phyloP scores from a whole-genome alignment of 371 early-diverging fungal genomes.

The Mucor sp. region DNA sequence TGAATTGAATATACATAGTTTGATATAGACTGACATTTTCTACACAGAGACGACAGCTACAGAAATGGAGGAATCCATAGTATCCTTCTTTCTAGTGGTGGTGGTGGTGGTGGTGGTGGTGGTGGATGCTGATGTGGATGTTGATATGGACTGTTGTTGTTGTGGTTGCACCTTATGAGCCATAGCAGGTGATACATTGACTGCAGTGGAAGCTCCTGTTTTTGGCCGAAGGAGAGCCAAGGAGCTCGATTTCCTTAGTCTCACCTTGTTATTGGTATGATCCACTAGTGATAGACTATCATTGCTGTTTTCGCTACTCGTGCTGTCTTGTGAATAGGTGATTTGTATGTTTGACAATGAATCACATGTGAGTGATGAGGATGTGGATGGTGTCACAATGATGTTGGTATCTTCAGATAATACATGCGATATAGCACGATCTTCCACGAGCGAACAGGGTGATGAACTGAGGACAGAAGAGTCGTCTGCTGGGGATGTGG shows the following conservation, averaged over 20 bases:
- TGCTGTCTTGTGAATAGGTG: conserved; percentile 9
- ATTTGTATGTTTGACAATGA: conserved; percentile 7
- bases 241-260: conserved; percentile 24
- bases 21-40: background rate
- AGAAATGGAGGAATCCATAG: no score
- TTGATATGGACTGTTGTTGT: background rate
- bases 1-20: background rate
- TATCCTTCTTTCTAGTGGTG: conserved; percentile 9
- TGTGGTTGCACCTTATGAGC: conserved; percentile 15
- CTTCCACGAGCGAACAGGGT: conserved; percentile 11
- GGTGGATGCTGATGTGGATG: background rate
- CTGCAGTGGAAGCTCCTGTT: conserved; percentile 26
- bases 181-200: conserved; percentile 29
- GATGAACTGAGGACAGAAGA: conserved; percentile 13
- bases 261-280: background rate
- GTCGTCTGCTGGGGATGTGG: conserved; percentile 15
- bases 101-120: no score
- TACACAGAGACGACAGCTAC: background rate
- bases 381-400: conserved; percentile 4
- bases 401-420: conserved; percentile 1
- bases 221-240: conserved; percentile 23
- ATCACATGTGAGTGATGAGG: conserved; percentile 15
- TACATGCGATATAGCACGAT: conserved; percentile 6
- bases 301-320: background rate
- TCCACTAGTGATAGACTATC: background rate